Evolutionary conservation across 192 early-diverging fungal species (phyloP).

Genomic region (Dimargaris verticillata): DNA sequence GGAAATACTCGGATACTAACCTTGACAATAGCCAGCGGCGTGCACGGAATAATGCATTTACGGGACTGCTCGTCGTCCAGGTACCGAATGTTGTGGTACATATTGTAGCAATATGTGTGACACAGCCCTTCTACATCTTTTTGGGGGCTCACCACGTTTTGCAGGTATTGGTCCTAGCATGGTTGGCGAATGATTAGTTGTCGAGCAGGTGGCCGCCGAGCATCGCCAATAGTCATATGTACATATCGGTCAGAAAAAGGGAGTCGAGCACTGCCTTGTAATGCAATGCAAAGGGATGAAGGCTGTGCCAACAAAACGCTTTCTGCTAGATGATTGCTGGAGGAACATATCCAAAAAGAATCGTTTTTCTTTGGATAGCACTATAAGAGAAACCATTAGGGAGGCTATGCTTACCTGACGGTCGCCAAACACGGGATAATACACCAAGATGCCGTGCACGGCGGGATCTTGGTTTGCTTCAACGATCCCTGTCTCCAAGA

Average conservation of each 20-base stretch:
- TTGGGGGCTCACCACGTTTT: conserved; percentile 66
- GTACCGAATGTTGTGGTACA: conserved; percentile 91
- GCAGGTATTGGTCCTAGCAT: conserved; percentile 66
- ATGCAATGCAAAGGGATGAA: too few species aligned
- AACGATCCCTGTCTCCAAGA: conserved; percentile 68
- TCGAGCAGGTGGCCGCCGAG: too few species aligned
- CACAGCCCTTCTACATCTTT: conserved; percentile 98
- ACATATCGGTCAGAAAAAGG: too few species aligned
- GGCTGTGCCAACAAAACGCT: too few species aligned
- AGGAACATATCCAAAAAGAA: too few species aligned
- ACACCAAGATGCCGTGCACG: conserved; percentile 95
- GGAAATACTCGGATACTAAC: conserved; percentile 18
- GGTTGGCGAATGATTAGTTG: too few species aligned
- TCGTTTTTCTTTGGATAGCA: too few species aligned
- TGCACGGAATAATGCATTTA: conserved; percentile 97
- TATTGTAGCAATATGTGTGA: conserved; percentile 86
- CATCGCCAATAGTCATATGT: too few species aligned
- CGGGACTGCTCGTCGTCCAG: conserved; percentile 62
- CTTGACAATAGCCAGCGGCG: conserved; percentile 94
- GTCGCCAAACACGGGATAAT: conserved; percentile 94
- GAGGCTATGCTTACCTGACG: conserved; percentile 26
- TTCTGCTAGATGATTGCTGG: too few species aligned
- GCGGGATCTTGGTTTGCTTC: conserved; percentile 72
- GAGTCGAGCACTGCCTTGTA: too few species aligned
- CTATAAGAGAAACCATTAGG: too few species aligned